Base-by-base conservation (phyloP, 148 eudicot species). In the Rhododendron williamsianum region DNA sequence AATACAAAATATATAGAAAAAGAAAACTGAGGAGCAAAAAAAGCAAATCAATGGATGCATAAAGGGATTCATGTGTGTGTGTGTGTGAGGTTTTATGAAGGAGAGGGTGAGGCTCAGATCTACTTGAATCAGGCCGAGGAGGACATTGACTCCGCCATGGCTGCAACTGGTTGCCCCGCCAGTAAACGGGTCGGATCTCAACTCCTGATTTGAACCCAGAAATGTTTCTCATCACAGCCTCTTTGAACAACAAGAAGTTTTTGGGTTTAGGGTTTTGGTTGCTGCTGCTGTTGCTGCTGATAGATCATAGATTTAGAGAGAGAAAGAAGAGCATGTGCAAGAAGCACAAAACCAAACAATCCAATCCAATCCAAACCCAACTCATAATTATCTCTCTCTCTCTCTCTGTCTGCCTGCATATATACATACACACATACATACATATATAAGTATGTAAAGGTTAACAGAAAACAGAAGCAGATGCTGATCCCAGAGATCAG, bases 81-180 rank as follows among this genome's bases (percentile, higher is more conserved):
- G 11, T 36, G 35, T 33, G 23, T 0, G 23, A 54, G 60, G 60
- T 18, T 54, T 41, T 41, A 21, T 41, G 18, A 43, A 9, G 3
- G 35, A 73, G 77, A 73, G 23, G 77, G 9, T 16, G 77, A 33
- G 77, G 77, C 77, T 73, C 77, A 73, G 77, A 73, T 73, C 77
- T 73, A 35, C 21, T 73, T 33, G 43, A 36, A 73, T 73, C 77
- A 73, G 43, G 77, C 45, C 5, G 23, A 73, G 69, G 5, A 23
- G 77, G 43, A 72, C 77, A 15, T 6, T 5, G 45, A 36, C 77
- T 33, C 77, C 41, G 77, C 77, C 77, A 73, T 73, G 77, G 77
- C 77, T 73, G 77, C 77, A 35, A 73, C 77, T 23, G 23, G 43
- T 73, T 35, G 77, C 77, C 77, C 43, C 43, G 77, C 77, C 77